Conservation (phyloP, 805 yeast species). For the Hanseniaspora meyeri region DNA sequence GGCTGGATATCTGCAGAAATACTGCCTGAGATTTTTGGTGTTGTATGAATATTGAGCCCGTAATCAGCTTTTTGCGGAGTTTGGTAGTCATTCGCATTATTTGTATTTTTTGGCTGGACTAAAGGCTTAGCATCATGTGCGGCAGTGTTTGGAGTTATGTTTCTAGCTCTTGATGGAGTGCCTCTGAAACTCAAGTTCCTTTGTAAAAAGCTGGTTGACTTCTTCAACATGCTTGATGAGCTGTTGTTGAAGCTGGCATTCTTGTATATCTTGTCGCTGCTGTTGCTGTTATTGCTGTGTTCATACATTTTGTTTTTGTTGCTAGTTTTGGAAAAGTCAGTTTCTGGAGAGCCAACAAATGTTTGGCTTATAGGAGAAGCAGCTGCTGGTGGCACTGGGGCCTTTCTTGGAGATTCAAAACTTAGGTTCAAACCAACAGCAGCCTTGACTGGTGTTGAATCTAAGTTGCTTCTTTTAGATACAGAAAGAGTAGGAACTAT, state of each 20-base stretch:
- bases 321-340: neutral
- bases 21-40: neutral
- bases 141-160: neutral
- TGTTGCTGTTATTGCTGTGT: neutral
- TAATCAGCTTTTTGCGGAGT: neutral
- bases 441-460: neutral
- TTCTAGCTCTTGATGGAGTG: neutral
- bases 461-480: neutral
- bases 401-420: constrained; percentile 58
- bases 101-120: neutral
- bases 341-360: constrained; percentile 25
- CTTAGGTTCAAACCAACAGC: neutral
- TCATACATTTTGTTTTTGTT: constrained; percentile 2
- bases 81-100: neutral
- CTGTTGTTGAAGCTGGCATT: constrained; percentile 1
- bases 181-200: constrained; percentile 9
- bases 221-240: constrained; percentile 7
- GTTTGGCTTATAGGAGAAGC: constrained; percentile 31
- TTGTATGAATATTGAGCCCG: neutral
- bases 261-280: constrained; percentile 3
- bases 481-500: neutral
- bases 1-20: neutral
- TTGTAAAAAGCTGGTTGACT: constrained; percentile 11
- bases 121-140: neutral
- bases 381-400: constrained; percentile 54